Evolutionary conservation across 2,329 filamentous ascomycete genomes (phyloP).

Genomic region (Rutstroemia sp.): DNA sequence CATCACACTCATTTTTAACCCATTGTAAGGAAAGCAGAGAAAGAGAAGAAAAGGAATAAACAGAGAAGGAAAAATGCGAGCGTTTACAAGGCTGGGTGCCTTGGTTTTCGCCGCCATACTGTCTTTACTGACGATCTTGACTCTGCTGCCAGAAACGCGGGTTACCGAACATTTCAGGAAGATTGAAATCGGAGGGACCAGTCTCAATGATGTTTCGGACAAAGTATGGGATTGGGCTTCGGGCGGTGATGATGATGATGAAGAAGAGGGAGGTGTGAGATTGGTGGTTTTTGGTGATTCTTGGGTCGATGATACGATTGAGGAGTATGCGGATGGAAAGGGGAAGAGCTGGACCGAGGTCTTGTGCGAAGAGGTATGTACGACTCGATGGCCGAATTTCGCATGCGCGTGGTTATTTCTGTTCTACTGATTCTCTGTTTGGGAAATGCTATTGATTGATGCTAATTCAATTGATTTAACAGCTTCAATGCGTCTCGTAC

Average conservation of each 20-base stretch:
- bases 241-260: constrained; percentile 4
- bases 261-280: constrained; percentile 11
- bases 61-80: constrained; percentile 6
- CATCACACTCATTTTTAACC: neutral
- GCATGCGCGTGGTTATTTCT: neutral
- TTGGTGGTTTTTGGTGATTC: constrained; percentile 29
- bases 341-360: constrained; percentile 25
- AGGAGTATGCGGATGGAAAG: constrained; percentile 9
- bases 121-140: constrained; percentile 17
- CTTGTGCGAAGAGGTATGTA: constrained; percentile 26
- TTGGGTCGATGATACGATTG: constrained; percentile 24
- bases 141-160: constrained; percentile 15
- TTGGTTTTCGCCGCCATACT: constrained; percentile 17
- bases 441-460: neutral
- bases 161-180: constrained; percentile 18
- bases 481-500: constrained; percentile 27
- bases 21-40: neutral
- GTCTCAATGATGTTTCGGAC: constrained; percentile 13
- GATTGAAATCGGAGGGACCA: constrained; percentile 14
- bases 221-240: constrained; percentile 19
- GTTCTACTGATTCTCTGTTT: neutral
- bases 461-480: neutral
- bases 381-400: neutral
- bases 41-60: neutral
- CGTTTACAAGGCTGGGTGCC: constrained; percentile 17